Evolutionary conservation across 768 basidiomycete genomes (phyloP), one percentile per base, ranked within the genome.

Genomic region (Leccinum boreale): DNA sequence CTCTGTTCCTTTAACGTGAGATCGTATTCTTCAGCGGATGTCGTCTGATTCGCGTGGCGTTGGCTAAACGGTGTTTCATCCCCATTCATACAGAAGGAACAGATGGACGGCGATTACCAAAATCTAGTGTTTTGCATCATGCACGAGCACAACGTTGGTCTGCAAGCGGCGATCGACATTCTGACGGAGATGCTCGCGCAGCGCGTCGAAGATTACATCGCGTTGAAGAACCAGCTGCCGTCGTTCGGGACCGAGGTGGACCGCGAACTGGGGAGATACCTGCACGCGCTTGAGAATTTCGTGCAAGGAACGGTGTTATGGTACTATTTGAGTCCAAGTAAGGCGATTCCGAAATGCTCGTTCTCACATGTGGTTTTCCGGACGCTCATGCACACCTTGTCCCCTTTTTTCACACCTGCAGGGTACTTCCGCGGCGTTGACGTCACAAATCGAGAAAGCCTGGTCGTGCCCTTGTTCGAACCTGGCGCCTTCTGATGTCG

Each of bases 281-380:
- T 72, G 58, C 56, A 62, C 36, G 75, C 75, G 5, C 58, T 75
- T 14, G 74, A 75, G 54, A 74, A 75, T 58, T 75, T 76, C 46
- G 70, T 71, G 1, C 74, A 75, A 51, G 74, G 74, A 17, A 75
- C 74, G 10, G 73, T 76, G 15, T 36, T 75, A 53, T 75, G 74
- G 74, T 75, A 75, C 58, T 76, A 75, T 46, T 66, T 75, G 15
- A 75, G 74, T 57, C 75, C 75, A 29, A 70, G 74, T 75, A 59
- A 64, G 75, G 23, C 7, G 3, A 28, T 55, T 39, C 31, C 14
- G n/a, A 12, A 17, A 4, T 31, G 47, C 51, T 24, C 44, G 29
- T 55, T 21, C 21, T 21, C 55, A 50, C 29, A 9, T 28, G 58
- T 39, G 9, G 17, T 9, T 17, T 17, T 17, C 36, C 36, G 36